Base-by-base conservation (phyloP, 305 asterid genomes). In the Fraxinus sp. region DNA sequence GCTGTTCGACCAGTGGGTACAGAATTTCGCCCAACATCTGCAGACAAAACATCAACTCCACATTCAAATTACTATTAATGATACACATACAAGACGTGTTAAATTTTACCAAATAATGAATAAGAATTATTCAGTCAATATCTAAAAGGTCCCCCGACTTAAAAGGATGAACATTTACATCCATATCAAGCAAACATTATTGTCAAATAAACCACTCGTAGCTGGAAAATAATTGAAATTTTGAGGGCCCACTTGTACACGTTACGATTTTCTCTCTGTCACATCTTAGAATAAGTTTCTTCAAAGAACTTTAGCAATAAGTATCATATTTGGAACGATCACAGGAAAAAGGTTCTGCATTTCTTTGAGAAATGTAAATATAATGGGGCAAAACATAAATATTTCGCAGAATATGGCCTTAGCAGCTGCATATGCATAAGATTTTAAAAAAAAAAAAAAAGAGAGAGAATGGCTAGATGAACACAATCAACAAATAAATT, bases 11-110 rank as follows among this genome's bases (percentile, higher is more conserved):
- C 28, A 90, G 89, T 5, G 92, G 94, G 81, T 88, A 92, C 62
- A 92, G 55, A 79, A 81, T 89, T 77, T 92, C 96, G 8, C 96
- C 94, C 91, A 92, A 59, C 92, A 90, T 91, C 96, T 92, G 89
- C 75, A 82, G 3, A 49, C 35, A 18, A 33, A 82, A 75, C 24
- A 66, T 8, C 70, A 59, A 59, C 11, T 59, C 8, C 22, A 5
- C 70, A 59, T 18, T 59, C 30, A n/a, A 59, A 10, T 4, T 14
- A 57, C 20, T 5, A n/a, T 10, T 7, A 24, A 64, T 24, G 73
- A 64, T 22, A 7, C 33, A 8, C 73, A 26, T 59, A 24, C 20
- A 18, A 55, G 22, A 6, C 22, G 3, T n/a, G 0, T 16, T 52
- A 55, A 55, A 55, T 55, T 46, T 16, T 55, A 55, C 66, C 70